Evolutionary conservation across 2,329 filamentous ascomycete genomes (phyloP).

Genomic region (Drechslerella coelobrocha): DNA sequence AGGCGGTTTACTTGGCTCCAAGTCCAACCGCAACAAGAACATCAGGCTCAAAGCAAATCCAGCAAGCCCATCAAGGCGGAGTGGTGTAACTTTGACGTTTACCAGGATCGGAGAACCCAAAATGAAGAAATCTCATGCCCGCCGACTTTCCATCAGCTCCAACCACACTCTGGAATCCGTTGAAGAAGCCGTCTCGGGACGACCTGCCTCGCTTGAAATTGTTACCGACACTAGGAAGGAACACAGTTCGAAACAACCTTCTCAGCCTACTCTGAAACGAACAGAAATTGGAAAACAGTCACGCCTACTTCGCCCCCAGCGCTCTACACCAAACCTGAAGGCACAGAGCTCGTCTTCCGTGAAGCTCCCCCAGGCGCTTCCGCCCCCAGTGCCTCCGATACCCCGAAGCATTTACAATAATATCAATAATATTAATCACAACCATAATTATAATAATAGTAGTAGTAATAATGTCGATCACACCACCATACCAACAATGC

Average conservation of each 20-base stretch:
- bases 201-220: constrained; percentile 41
- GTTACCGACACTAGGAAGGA: constrained; percentile 21
- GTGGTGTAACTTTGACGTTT: constrained; percentile 87
- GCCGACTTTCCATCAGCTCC: constrained; percentile 43
- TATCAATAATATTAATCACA: neutral
- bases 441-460: neutral
- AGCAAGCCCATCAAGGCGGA: constrained; percentile 73
- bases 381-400: constrained; percentile 53
- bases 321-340: constrained; percentile 44
- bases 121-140: constrained; percentile 47
- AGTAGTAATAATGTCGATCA: constrained; percentile 2
- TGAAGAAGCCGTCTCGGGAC: constrained; percentile 33
- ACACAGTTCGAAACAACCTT: constrained; percentile 18
- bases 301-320: constrained; percentile 41
- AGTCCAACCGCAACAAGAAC: constrained; percentile 86
- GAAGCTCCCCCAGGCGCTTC: constrained; percentile 51
- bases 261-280: constrained; percentile 35
- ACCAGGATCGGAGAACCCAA: constrained; percentile 65
- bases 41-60: constrained; percentile 78
- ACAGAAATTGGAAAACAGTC: constrained; percentile 34
- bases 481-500: constrained; percentile 64
- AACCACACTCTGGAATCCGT: constrained; percentile 44
- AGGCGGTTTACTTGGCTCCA: constrained; percentile 78
- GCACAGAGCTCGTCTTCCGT: constrained; percentile 30
- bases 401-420: constrained; percentile 45